Evolutionary conservation across 192 early-diverging fungal genomes (phyloP), one percentile per base, ranked within the genome.

Genomic region (Helicostylum pulchrum): DNA sequence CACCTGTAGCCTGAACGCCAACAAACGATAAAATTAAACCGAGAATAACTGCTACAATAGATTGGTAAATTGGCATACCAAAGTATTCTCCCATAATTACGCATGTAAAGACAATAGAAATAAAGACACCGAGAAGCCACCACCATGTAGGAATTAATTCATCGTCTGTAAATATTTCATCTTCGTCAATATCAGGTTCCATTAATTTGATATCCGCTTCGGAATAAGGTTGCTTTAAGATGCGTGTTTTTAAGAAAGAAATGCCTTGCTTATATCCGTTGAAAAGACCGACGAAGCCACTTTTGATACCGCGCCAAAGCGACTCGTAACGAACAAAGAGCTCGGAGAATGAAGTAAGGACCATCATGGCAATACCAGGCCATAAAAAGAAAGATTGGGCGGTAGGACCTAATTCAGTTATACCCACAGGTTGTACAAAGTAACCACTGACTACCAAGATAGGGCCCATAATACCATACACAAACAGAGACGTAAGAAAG

Each of bases 291-390:
- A 52, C 39, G 9, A 61, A 10, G 47, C 66, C 78, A 51, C 55
- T 62, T 56, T 73, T 75, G 61, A 88, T 5, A 49, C 75, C 84
- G 39, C 67, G 58, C 58, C 55, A 77, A n/a, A 89, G 57, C 2
- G 77, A 51, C 0, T 73, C 48, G 46, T 78, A 80, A 52, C 80
- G 78, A 17, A 65, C 70, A 66, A 75, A 66, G 45, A 89, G 60
- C 62, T 89, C 87, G 21, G 87, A 65, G 60, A 89, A 83, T 14
- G 87, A 78, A 57, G 83, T 73, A 59, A 80, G 67, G 10, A 89
- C 72, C 87, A 89, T 89, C 51, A 89, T 55, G 10, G 76, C 75
- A 59, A 89, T 77, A 78, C 87, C 87, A 20, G 87, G 87, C 87
- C 87, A 89, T 43, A 89, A 69, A 67, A 88, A 79, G 81, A 82